Evolutionary conservation across 2,329 filamentous ascomycete genomes (phyloP).

Genomic region (Xylaria sp.): DNA sequence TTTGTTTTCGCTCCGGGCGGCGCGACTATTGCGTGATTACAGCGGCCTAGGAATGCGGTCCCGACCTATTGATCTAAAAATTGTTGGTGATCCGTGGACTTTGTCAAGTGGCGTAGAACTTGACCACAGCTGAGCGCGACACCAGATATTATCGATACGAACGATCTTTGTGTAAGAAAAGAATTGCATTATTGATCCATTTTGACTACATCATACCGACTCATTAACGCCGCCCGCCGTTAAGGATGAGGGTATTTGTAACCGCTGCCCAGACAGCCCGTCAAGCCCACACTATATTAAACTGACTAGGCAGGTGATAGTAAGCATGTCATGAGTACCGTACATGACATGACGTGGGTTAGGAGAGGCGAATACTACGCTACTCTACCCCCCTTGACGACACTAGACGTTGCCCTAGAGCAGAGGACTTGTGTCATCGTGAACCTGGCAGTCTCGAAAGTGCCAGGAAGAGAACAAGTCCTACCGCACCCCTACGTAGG

Average conservation of each 20-base stretch:
- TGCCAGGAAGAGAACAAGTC: neutral
- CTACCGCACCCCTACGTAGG: neutral
- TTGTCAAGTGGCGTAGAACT: neutral
- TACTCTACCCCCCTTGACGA: neutral
- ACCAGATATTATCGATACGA: neutral
- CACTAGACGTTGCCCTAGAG: neutral
- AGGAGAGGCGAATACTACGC: neutral
- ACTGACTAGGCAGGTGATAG: neutral
- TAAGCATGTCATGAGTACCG: slow-evolving; percentile 16
- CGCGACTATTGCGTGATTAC: neutral
- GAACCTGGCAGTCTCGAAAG: neutral
- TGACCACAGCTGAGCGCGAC: neutral
- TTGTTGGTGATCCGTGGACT: neutral
- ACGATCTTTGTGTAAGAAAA: neutral
- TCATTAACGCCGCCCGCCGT: too few relatives aligned
- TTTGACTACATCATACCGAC: neutral
- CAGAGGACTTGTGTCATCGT: neutral
- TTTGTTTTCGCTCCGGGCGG: neutral
- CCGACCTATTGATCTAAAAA: slow-evolving; percentile 1
- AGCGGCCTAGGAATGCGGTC: neutral
- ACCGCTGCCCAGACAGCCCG: neutral
- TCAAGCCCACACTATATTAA: neutral
- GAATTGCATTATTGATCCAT: neutral
- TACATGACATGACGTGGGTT: slow-evolving; percentile 19
- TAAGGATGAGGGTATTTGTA: neutral